Conservation (phyloP, 1,284 basidiomycete genomes). For the Puccinia horiana region DNA sequence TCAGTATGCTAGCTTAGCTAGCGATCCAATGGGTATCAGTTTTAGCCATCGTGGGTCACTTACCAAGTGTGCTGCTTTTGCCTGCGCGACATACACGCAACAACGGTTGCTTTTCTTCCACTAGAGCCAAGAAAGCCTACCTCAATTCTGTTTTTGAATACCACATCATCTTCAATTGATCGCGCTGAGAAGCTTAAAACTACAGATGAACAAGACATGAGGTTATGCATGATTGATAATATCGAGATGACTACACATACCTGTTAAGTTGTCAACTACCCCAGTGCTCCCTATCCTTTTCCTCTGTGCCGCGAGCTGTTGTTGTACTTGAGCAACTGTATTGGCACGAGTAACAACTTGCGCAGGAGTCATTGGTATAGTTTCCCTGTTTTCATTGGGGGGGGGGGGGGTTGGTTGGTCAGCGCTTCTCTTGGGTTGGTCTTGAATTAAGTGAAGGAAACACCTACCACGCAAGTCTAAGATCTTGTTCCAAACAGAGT, state of each 20-base stretch:
- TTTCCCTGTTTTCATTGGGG: background rate
- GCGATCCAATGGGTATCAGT: too few species aligned
- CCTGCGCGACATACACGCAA: background rate
- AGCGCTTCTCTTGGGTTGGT: too few species aligned
- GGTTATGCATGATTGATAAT: too few species aligned
- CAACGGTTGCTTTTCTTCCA: slow-evolving; percentile 11
- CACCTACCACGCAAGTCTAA: background rate
- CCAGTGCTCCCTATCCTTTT: background rate
- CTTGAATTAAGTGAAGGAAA: background rate
- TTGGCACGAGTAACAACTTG: background rate
- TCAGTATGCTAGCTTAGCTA: too few species aligned
- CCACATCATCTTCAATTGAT: background rate
- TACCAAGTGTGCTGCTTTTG: background rate
- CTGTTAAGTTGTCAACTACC: background rate
- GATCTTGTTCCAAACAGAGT: background rate
- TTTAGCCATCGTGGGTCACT: background rate
- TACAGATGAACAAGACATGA: background rate
- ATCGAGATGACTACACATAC: background rate
- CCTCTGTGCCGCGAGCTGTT: background rate
- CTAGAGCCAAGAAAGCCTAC: background rate
- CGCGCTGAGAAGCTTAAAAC: background rate
- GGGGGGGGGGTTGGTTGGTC: too few species aligned
- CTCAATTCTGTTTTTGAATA: background rate
- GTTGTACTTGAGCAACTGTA: background rate
- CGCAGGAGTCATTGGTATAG: background rate